phyloP scores from a whole-genome alignment of 345 rosid genomes.

The Punica granatum region DNA sequence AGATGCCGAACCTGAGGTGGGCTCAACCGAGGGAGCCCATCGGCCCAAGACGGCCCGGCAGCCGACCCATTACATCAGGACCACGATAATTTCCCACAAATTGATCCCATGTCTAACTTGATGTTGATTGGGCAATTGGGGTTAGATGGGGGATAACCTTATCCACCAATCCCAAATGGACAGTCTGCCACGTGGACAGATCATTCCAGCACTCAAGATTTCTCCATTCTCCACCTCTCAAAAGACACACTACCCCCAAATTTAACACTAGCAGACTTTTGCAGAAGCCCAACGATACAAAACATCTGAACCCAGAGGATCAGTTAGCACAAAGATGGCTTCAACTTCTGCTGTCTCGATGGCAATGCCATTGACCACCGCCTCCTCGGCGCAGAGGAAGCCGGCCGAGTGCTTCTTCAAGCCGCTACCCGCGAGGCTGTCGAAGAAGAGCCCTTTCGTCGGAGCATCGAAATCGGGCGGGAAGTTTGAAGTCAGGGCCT shows the following conservation, averaged over 20 bases:
- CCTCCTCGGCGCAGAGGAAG: slow-evolving; percentile 33
- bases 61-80: too few species aligned
- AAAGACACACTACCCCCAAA: slow-evolving; percentile 14
- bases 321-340: slow-evolving; percentile 38
- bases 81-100: neutral
- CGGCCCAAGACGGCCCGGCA: too few species aligned
- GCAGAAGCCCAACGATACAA: slow-evolving; percentile 2
- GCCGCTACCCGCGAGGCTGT: slow-evolving; percentile 48
- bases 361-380: slow-evolving; percentile 45
- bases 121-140: slow-evolving; percentile 27
- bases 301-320: slow-evolving; percentile 3
- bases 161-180: slow-evolving; percentile 36
- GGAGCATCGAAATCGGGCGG: slow-evolving; percentile 18
- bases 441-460: slow-evolving; percentile 18
- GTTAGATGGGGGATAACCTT: slow-evolving; percentile 39
- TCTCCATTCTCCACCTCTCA: slow-evolving; percentile 34
- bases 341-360: slow-evolving; percentile 67
- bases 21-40: neutral
- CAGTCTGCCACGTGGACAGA: slow-evolving; percentile 53
- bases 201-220: slow-evolving; percentile 14
- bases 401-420: slow-evolving; percentile 38
- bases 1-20: too few species aligned
- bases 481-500: slow-evolving; percentile 42
- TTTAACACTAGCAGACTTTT: slow-evolving; percentile 8
- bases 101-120: neutral